Percentiles rank a stretch among this genome's conserved stretches.
Conservation (phyloP, 768 basidiomycete genomes). For the Gymnopilus dilepis region DNA sequence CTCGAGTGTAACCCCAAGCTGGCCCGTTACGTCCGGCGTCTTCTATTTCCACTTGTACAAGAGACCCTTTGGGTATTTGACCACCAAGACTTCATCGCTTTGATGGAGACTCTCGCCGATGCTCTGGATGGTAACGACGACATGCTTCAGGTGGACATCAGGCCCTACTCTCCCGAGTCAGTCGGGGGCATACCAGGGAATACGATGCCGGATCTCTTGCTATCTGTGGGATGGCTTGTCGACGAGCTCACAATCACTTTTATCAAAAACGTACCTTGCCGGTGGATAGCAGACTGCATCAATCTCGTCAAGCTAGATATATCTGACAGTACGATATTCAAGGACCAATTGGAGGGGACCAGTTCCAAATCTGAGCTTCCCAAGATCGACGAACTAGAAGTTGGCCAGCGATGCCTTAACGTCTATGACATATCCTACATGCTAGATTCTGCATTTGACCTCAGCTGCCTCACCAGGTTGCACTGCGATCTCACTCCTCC, state of each 20-base stretch:
- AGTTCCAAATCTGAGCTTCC: not conserved
- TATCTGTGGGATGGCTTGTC: not conserved
- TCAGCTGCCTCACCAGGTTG: not conserved
- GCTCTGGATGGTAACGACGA: not conserved
- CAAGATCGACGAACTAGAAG: not conserved
- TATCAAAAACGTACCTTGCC: not conserved
- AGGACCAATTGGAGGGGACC: not conserved
- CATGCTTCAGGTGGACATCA: not conserved
- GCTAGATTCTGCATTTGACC: not conserved
- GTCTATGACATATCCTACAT: not conserved
- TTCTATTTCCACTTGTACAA: not conserved
- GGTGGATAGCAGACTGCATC: not conserved
- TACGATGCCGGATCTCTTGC: not conserved
- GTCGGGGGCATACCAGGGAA: not conserved
- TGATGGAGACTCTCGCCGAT: not conserved
- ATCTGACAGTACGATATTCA: not conserved
- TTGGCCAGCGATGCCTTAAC: not conserved
- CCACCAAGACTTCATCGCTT: not conserved
- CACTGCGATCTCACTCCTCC: no score
- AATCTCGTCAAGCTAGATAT: not conserved
- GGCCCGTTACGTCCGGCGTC: not conserved
- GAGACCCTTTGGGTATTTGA: not conserved
- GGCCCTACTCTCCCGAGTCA: not conserved
- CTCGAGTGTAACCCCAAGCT: not conserved
- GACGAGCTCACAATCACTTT: not conserved